These are phyloP conservation scores for Neurospora pannonica DNA, from an alignment of 495 filamentous ascomycete genomes.

Conservation along the genomic window DNA sequence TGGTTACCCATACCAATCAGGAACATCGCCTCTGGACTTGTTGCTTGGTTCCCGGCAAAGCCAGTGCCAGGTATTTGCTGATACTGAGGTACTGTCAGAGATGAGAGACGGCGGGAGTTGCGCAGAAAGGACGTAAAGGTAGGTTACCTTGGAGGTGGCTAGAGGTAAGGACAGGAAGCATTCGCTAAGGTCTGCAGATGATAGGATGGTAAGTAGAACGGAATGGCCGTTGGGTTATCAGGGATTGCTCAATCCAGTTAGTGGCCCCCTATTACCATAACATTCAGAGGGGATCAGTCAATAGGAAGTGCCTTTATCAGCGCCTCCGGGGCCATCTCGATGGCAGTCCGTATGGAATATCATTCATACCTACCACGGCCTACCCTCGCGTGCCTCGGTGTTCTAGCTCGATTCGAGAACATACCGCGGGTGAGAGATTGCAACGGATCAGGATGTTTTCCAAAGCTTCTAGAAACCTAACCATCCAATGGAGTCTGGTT, in stretches of 20 bases:
- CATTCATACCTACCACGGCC: neutral
- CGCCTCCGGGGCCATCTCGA: neutral
- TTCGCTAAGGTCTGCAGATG: neutral
- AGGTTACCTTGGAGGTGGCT: neutral
- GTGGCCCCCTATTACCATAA: neutral
- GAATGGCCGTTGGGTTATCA: neutral
- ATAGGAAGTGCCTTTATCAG: neutral
- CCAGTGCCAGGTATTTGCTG: neutral
- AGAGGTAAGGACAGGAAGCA: neutral
- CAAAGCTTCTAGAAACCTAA: neutral
- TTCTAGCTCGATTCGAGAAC: neutral
- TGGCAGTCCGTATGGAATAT: neutral
- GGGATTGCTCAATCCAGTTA: neutral
- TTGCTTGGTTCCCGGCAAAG: neutral
- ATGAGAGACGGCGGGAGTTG: neutral
- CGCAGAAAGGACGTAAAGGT: neutral
- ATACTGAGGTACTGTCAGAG: neutral
- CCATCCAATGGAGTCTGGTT: neutral
- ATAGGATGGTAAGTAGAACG: neutral
- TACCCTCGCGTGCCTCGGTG: neutral
- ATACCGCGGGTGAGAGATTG: neutral
- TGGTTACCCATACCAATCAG: neutral
- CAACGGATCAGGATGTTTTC: neutral
- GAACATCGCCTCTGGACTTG: neutral
- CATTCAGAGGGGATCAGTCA: neutral